A percentile compares a stretch with the other conserved stretches of the same genome.
These are phyloP conservation scores for Lasiosphaeris hirsuta DNA, from an alignment of 495 filamentous ascomycete species.

Conservation along the genomic window DNA sequence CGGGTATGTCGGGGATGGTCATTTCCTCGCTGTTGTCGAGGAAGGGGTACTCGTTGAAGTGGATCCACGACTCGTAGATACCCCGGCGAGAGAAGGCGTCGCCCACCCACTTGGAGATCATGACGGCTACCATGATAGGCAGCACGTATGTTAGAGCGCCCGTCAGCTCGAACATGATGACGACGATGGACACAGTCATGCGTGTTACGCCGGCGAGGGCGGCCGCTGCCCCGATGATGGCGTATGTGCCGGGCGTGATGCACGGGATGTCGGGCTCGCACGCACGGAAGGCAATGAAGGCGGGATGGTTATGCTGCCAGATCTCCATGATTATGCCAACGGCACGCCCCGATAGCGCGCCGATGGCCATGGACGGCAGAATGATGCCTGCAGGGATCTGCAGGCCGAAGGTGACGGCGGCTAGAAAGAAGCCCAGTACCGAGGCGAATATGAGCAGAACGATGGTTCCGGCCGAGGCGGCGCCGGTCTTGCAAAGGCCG, in stretches of 20 bases:
- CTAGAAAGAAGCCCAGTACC: conserved; percentile 77
- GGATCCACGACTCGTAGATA: conserved; percentile 98
- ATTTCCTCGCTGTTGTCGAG: conserved; percentile 90
- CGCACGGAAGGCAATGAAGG: conserved; percentile 68
- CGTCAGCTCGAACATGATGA: conserved; percentile 99
- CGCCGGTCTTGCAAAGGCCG: conserved; percentile 79
- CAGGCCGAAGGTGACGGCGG: conserved; percentile 90
- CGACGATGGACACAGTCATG: conserved; percentile 95
- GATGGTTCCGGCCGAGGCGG: conserved; percentile 67
- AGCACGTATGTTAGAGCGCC: conserved; percentile 95
- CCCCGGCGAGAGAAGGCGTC: conserved; percentile 92
- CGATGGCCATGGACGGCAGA: conserved; percentile 95
- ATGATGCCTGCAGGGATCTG: conserved; percentile 96
- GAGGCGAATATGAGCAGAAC: conserved; percentile 76
- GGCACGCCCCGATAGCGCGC: conserved; percentile 87
- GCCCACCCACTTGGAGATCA: conserved; percentile 97
- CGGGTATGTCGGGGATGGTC: conserved; percentile 76
- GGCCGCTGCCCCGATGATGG: conserved; percentile 95
- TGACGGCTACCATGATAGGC: conserved; percentile 99
- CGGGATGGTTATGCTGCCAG: conserved; percentile 76
- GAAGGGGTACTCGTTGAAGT: conserved; percentile 93
- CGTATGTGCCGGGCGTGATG: conserved; percentile 91
- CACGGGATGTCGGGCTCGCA: conserved; percentile 89
- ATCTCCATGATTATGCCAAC: conserved; percentile 85
- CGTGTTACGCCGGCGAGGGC: conserved; percentile 93